A percentile compares a stretch with the other conserved stretches of the same genome.
Evolutionary conservation across 2,329 filamentous ascomycete species (phyloP).

Genomic region (Geosmithia flava): DNA sequence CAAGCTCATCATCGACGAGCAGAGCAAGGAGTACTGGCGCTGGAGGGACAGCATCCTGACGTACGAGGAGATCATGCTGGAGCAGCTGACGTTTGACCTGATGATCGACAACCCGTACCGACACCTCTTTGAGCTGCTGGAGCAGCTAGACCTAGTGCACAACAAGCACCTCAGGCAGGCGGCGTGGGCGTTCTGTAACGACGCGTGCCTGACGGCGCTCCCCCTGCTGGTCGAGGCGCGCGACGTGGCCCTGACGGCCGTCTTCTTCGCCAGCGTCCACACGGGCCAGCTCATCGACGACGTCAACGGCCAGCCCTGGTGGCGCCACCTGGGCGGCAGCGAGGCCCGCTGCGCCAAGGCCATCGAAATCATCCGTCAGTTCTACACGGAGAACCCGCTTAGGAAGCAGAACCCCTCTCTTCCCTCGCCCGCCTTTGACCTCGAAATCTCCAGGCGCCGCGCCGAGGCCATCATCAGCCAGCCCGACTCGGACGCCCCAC

Average conservation of each 20-base stretch:
- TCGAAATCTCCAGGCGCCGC: conserved; percentile 42
- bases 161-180: conserved; percentile 75
- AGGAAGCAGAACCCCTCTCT: conserved; percentile 41
- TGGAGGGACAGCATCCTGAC: conserved; percentile 91
- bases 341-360: conserved; percentile 59
- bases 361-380: conserved; percentile 63
- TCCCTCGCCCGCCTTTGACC: conserved; percentile 40
- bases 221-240: conserved; percentile 70
- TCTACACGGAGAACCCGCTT: conserved; percentile 52
- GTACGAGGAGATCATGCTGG: conserved; percentile 86
- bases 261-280: conserved; percentile 77
- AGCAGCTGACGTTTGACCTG: conserved; percentile 86
- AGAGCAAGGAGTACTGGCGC: conserved; percentile 96
- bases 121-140: conserved; percentile 69
- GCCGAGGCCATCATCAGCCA: conserved; percentile 28
- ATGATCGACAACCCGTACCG: conserved; percentile 83
- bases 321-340: conserved; percentile 64
- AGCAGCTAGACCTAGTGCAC: conserved; percentile 59
- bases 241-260: conserved; percentile 71
- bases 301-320: conserved; percentile 70
- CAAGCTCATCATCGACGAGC: conserved; percentile 82
- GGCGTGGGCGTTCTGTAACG: conserved; percentile 89
- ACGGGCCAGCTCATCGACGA: conserved; percentile 67
- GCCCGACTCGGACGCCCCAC: conserved; percentile 33
- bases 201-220: conserved; percentile 72